Evolutionary conservation across 768 basidiomycete species (phyloP), one percentile per base, ranked within the genome.

Genomic region (Heimioporus sp.): DNA sequence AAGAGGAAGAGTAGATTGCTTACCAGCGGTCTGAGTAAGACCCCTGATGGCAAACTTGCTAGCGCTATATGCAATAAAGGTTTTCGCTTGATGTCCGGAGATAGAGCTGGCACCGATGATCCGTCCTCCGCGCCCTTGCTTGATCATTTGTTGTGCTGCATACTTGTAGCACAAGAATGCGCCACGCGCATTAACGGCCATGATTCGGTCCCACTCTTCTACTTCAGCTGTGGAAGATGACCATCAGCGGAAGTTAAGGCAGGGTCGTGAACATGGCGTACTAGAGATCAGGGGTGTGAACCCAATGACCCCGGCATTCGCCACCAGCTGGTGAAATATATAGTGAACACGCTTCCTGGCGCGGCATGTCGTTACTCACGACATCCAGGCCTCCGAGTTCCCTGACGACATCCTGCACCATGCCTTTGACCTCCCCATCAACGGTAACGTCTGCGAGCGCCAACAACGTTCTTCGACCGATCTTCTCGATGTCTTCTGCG

Each of bases 331-430:
- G 1, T n/a, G 21, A 13, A n/a, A 30, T 4, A 10, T 5, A 4
- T 24, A 31, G 7, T 28, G 19, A 39, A n/a, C 20, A 30, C 12
- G 2, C 24, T 21, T 4, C 8, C 6, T 9, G 13, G 20, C 17
- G 4, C 12, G 8, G 10, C 13, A 15, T 24, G 2, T 28, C 5
- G 28, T 9, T 34, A 58, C 78, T 56, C 43, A 78, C 79, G 20
- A 78, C 76, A 54, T 80, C 76, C 21, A 81, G 55, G 5, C 72
- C 60, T 1, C 78, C 79, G 5, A 79, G 59, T 28, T 57, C 58
- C 5, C 58, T 43, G 15, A 63, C 64, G 15, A 62, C 61, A 3
- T 54, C 53, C 21, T 68, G 62, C 3, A 82, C 65, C 64, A 80
- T 67, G 5, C 15, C 51, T 46, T 73, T 63, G 4, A 82, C 79